phyloP scores from a whole-genome alignment of 352 stramenopile species.

The Globisporangium okanoganense region DNA sequence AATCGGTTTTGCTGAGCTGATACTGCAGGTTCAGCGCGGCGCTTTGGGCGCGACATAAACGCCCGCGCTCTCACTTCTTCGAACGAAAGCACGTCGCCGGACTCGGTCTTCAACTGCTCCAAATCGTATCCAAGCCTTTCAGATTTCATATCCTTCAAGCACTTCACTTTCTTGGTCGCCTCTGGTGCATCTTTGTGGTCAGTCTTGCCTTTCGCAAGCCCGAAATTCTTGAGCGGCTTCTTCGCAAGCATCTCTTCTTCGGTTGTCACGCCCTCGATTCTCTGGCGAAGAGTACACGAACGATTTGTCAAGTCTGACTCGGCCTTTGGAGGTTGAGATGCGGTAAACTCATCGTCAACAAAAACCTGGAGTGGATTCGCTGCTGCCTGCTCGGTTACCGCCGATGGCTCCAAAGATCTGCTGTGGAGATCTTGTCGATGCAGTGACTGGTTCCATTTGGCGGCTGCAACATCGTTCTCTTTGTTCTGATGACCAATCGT shows the following conservation, averaged over 20 bases:
- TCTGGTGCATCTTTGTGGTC: not conserved
- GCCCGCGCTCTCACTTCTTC: slow-evolving; percentile 68
- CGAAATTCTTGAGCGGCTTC: slow-evolving; percentile 80
- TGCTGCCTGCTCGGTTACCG: not conserved
- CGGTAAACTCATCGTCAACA: slow-evolving; percentile 64
- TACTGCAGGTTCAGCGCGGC: not conserved
- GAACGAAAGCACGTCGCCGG: slow-evolving; percentile 61
- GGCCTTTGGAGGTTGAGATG: slow-evolving; percentile 11
- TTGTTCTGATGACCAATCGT: slow-evolving; percentile 74
- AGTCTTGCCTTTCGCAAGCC: not conserved
- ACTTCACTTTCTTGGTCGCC: slow-evolving; percentile 18
- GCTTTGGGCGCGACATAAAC: slow-evolving; percentile 18
- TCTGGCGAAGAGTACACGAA: slow-evolving; percentile 68
- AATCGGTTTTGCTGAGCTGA: slow-evolving; percentile 24
- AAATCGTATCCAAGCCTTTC: slow-evolving; percentile 45
- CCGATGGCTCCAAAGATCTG: not conserved
- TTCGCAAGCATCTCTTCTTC: slow-evolving; percentile 74
- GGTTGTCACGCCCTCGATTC: slow-evolving; percentile 58
- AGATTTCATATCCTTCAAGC: slow-evolving; percentile 10
- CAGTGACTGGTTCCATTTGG: slow-evolving; percentile 40
- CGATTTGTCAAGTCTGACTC: slow-evolving; percentile 37
- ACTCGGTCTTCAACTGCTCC: slow-evolving; percentile 30
- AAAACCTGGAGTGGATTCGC: slow-evolving; percentile 59
- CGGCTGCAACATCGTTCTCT: slow-evolving; percentile 59
- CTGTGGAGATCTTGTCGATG: not conserved